A percentile compares a stretch with the other conserved stretches of the same genome.
phyloP scores from a whole-genome alignment of 805 yeast genomes.

The Candida sanyiensis region DNA sequence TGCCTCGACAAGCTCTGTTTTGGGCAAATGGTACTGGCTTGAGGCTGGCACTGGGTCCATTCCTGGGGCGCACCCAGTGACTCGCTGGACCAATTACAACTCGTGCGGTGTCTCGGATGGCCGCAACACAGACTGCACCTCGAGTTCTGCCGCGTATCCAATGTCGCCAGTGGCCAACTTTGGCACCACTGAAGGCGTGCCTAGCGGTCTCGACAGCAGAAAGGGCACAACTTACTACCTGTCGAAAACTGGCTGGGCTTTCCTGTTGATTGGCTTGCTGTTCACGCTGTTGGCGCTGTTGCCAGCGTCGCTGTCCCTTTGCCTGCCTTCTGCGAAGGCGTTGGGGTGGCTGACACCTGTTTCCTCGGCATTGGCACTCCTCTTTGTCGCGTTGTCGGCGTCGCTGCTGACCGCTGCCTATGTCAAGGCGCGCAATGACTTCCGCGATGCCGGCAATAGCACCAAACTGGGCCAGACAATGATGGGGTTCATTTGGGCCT shows the following conservation, averaged over 20 bases:
- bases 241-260: slow-evolving; percentile 64
- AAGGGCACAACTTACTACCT: slow-evolving; percentile 56
- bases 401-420: slow-evolving; percentile 49
- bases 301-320: slow-evolving; percentile 27
- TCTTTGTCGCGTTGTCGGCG: slow-evolving; percentile 43
- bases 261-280: slow-evolving; percentile 50
- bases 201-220: slow-evolving; percentile 42
- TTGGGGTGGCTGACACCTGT: slow-evolving; percentile 19
- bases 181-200: slow-evolving; percentile 45
- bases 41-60: slow-evolving; percentile 59
- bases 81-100: slow-evolving; percentile 84
- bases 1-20: slow-evolving; percentile 42
- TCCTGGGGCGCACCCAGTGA: slow-evolving; percentile 33
- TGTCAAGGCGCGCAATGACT: slow-evolving; percentile 46
- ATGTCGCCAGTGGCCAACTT: slow-evolving; percentile 79
- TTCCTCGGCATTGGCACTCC: slow-evolving; percentile 30
- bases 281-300: slow-evolving; percentile 47
- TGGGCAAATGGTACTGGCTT: slow-evolving; percentile 73
- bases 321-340: slow-evolving; percentile 17
- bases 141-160: slow-evolving; percentile 68
- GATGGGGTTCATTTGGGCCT: slow-evolving; percentile 63
- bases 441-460: slow-evolving; percentile 35
- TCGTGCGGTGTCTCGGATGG: slow-evolving; percentile 43
- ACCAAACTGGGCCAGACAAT: slow-evolving; percentile 43
- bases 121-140: slow-evolving; percentile 43